These are phyloP conservation scores for Grosmannia clavigera DNA, from an alignment of 2,329 filamentous ascomycete species.

Conservation along the genomic window DNA sequence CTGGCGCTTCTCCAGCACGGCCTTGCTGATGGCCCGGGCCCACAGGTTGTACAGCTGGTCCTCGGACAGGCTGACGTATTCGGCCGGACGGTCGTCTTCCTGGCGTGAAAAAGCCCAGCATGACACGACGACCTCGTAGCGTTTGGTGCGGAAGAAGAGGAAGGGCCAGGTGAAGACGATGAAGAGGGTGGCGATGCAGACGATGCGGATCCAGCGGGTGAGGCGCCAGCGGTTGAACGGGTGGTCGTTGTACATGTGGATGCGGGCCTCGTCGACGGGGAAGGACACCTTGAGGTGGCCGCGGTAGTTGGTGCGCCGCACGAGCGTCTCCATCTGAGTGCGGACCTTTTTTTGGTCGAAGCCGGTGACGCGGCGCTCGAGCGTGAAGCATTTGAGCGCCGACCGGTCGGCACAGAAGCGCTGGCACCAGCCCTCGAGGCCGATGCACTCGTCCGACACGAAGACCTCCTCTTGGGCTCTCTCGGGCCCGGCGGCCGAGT, in stretches of 20 bases:
- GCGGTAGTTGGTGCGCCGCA: constrained; percentile 54
- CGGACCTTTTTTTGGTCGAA: constrained; percentile 45
- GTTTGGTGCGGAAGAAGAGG: constrained; percentile 53
- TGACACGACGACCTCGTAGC: constrained; percentile 50
- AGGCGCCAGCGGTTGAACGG: constrained; percentile 53
- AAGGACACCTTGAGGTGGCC: constrained; percentile 48
- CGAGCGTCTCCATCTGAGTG: constrained; percentile 38
- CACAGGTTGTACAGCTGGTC: constrained; percentile 52
- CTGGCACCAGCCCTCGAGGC: constrained; percentile 53
- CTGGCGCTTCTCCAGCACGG: constrained; percentile 45
- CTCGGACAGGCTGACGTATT: constrained; percentile 42
- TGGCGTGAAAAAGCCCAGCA: constrained; percentile 45
- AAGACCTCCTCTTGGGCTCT: constrained; percentile 15
- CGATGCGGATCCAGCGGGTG: constrained; percentile 47
- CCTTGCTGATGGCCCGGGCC: constrained; percentile 44
- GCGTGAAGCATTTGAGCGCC: constrained; percentile 42
- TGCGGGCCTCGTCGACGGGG: constrained; percentile 39
- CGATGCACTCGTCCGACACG: background rate
- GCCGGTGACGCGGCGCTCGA: constrained; percentile 42
- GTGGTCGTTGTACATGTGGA: constrained; percentile 53
- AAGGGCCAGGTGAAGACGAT: constrained; percentile 62
- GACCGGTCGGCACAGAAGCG: constrained; percentile 48
- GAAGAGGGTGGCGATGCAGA: constrained; percentile 55
- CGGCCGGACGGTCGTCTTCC: constrained; percentile 22
- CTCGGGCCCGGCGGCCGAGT: constrained; percentile 19